Evolutionary conservation across 768 basidiomycete genomes (phyloP).

Genomic region (Russula earlei): DNA sequence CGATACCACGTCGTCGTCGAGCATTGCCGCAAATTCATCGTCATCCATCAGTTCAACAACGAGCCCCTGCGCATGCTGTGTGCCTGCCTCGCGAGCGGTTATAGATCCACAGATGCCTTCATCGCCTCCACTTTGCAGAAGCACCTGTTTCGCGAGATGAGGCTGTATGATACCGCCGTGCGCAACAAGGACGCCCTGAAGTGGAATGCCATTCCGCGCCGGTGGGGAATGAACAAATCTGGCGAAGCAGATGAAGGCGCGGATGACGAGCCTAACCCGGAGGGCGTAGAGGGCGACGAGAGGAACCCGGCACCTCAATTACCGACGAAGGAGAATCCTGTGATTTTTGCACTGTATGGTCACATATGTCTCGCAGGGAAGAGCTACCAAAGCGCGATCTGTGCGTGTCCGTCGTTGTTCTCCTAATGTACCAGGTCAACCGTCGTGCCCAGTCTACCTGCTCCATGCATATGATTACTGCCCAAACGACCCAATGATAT

Average conservation of each 20-base stretch:
- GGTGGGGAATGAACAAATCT: slow-evolving; percentile 43
- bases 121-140: slow-evolving; percentile 75
- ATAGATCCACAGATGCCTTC: slow-evolving; percentile 61
- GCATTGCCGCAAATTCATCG: slow-evolving; percentile 68
- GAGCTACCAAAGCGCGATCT: slow-evolving; percentile 86
- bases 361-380: slow-evolving; percentile 75
- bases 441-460: slow-evolving; percentile 60
- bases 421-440: not conserved
- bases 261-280: slow-evolving; percentile 32
- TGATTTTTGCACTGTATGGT: slow-evolving; percentile 67
- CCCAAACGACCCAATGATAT: slow-evolving; percentile 77
- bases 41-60: slow-evolving; percentile 74
- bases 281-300: slow-evolving; percentile 19
- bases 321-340: slow-evolving; percentile 64
- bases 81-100: slow-evolving; percentile 62
- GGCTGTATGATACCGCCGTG: slow-evolving; percentile 54
- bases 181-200: slow-evolving; percentile 49
- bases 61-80: slow-evolving; percentile 74
- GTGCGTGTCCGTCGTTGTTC: slow-evolving; percentile 38
- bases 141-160: slow-evolving; percentile 72
- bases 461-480: slow-evolving; percentile 82
- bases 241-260: slow-evolving; percentile 33
- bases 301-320: slow-evolving; percentile 30
- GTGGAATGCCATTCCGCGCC: slow-evolving; percentile 52
- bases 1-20: slow-evolving; percentile 55